These are phyloP conservation scores for Cucumis hystrix DNA, from an alignment of 306 rosid species.

Conservation along the genomic window DNA sequence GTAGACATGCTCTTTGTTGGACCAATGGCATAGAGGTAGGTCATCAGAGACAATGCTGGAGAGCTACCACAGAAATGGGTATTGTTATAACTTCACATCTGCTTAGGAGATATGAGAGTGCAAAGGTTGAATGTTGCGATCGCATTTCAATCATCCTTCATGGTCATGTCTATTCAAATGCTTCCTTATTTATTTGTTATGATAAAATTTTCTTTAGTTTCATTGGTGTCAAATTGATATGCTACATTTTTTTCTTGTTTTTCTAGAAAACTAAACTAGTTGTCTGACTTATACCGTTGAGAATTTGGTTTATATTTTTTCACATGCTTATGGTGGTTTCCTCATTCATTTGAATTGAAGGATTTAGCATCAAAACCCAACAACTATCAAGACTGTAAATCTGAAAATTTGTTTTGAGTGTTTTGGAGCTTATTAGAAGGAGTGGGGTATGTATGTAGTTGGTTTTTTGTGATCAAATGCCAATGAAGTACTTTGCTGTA, in stretches of 20 bases:
- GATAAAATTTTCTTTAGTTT: not conserved
- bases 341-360: not conserved
- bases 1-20: slow-evolving; percentile 93
- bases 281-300: not conserved
- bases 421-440: not conserved
- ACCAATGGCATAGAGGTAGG: slow-evolving; percentile 76
- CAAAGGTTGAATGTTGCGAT: slow-evolving; percentile 66
- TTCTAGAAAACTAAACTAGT: not conserved
- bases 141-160: slow-evolving; percentile 90
- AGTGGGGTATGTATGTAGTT: not conserved
- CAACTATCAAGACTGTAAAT: not conserved
- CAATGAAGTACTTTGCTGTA: not conserved
- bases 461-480: not conserved
- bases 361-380: not conserved
- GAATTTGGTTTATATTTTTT: not conserved
- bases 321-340: not conserved
- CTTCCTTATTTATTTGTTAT: not conserved
- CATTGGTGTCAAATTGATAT: not conserved
- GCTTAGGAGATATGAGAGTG: slow-evolving; percentile 71
- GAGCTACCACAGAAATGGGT: slow-evolving; percentile 90
- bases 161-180: slow-evolving; percentile 54
- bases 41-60: slow-evolving; percentile 80
- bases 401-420: not conserved
- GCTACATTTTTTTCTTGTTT: not conserved
- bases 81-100: slow-evolving; percentile 90